A percentile compares a stretch with the other conserved stretches of the same genome.
Conservation (phyloP, 768 basidiomycete genomes). For the Chiua virens region DNA sequence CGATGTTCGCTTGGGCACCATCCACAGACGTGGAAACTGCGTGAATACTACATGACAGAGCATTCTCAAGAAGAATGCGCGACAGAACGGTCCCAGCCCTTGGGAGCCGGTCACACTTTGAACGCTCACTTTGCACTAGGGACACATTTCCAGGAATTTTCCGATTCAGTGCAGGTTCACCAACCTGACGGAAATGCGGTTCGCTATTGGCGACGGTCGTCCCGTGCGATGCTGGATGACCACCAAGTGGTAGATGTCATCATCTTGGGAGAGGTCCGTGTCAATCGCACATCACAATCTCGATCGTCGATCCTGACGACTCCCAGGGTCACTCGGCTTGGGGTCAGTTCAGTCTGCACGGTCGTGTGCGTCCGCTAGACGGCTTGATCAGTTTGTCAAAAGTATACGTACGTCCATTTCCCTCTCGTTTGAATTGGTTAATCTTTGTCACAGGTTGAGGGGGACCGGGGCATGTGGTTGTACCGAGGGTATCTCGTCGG, state of each 20-base stretch:
- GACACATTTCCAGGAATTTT: slow-evolving; percentile 47
- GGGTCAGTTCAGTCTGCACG: slow-evolving; percentile 82
- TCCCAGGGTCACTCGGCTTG: slow-evolving; percentile 87
- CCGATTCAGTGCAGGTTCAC: slow-evolving; percentile 46
- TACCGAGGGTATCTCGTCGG: slow-evolving; percentile 85
- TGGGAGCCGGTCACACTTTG: slow-evolving; percentile 61
- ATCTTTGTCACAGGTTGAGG: slow-evolving; percentile 49
- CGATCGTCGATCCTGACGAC: too few species aligned
- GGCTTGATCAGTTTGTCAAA: slow-evolving; percentile 82
- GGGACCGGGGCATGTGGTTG: slow-evolving; percentile 79
- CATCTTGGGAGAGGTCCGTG: slow-evolving; percentile 67
- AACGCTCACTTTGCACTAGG: slow-evolving; percentile 60
- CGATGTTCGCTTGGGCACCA: slow-evolving; percentile 78
- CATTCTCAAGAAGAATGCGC: slow-evolving; percentile 19
- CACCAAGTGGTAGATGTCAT: slow-evolving; percentile 55
- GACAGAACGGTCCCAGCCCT: slow-evolving; percentile 24
- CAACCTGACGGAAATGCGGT: slow-evolving; percentile 40
- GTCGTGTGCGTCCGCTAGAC: slow-evolving; percentile 78
- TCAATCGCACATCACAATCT: not conserved
- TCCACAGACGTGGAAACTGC: slow-evolving; percentile 86
- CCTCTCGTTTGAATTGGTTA: not conserved
- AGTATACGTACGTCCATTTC: slow-evolving; percentile 61
- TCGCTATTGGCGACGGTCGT: slow-evolving; percentile 28
- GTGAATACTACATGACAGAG: slow-evolving; percentile 64
- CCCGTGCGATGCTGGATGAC: slow-evolving; percentile 24